Conservation (phyloP, 2,329 filamentous ascomycete species). For the Thielaviopsis musarum region DNA sequence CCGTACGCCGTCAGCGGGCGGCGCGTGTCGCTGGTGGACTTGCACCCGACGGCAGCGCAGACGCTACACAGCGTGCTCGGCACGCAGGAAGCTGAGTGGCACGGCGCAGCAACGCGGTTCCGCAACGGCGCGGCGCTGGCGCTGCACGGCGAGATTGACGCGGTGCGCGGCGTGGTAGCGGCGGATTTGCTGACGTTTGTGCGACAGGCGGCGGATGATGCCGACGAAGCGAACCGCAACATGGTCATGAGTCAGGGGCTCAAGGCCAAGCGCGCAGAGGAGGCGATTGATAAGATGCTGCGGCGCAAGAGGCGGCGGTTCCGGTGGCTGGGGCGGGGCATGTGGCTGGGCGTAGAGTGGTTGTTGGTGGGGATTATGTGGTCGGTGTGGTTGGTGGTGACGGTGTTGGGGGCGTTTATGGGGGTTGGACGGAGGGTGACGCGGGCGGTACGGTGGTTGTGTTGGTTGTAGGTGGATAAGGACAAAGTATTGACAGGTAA, state of each 20-base stretch:
- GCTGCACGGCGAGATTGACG: conserved; percentile 32
- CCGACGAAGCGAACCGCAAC: conserved; percentile 61
- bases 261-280: conserved; percentile 62
- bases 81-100: conserved; percentile 36
- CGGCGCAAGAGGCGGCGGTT: conserved; percentile 50
- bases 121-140: conserved; percentile 36
- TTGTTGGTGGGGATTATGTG: conserved; percentile 76
- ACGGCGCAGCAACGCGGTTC: conserved; percentile 42
- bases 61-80: conserved; percentile 31
- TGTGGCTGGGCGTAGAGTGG: conserved; percentile 81
- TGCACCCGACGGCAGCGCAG: conserved; percentile 36
- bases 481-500: not conserved
- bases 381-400: conserved; percentile 84
- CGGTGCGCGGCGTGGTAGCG: conserved; percentile 28
- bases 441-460: conserved; percentile 55
- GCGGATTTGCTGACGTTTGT: conserved; percentile 44
- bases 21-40: conserved; percentile 24
- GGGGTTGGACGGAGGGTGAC: conserved; percentile 44
- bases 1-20: conserved; percentile 16
- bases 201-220: conserved; percentile 54
- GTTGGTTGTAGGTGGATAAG: conserved; percentile 46
- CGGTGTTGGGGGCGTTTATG: conserved; percentile 50
- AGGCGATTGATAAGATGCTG: conserved; percentile 62
- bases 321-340: conserved; percentile 55
- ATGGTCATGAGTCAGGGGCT: conserved; percentile 62